A percentile compares a stretch with the other conserved stretches of the same genome.
Conservation (phyloP, 768 basidiomycete genomes). For the Phlegmacium glaucopus region DNA sequence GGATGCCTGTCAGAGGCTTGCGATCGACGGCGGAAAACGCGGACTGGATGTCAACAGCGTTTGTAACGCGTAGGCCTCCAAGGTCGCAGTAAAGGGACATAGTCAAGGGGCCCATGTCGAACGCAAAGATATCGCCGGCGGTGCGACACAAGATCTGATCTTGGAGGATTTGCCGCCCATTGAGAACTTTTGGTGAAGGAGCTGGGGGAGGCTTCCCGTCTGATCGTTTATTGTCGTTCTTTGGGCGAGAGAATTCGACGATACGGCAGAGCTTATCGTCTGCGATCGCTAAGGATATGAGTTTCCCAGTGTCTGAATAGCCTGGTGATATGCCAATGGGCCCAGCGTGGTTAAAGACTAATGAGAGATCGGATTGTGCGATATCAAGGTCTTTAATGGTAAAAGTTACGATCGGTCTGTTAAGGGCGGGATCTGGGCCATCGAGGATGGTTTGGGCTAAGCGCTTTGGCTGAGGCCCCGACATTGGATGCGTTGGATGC, state of each 20-base stretch:
- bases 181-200: constrained; percentile 5
- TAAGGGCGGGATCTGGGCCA: constrained; percentile 20
- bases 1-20: constrained; percentile 39
- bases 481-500: neutral
- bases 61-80: constrained; percentile 34
- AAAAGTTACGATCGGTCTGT: constrained; percentile 15
- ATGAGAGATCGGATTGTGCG: constrained; percentile 15
- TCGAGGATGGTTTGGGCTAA: constrained; percentile 29
- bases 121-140: constrained; percentile 44
- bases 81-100: constrained; percentile 45
- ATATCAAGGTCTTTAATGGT: constrained; percentile 25
- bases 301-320: constrained; percentile 37
- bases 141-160: constrained; percentile 42
- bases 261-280: constrained; percentile 33
- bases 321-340: constrained; percentile 52
- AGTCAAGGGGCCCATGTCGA: constrained; percentile 49
- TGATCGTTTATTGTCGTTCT: constrained; percentile 9
- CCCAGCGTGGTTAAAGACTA: constrained; percentile 29
- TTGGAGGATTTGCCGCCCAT: constrained; percentile 31
- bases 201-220: constrained; percentile 12
- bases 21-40: constrained; percentile 38
- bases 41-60: constrained; percentile 59
- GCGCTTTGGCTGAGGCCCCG: neutral
- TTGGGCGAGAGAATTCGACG: constrained; percentile 28
- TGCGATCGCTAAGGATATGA: constrained; percentile 46